Evolutionary conservation across 805 yeast genomes (phyloP).

Genomic region (Barnettozyma vustinii): DNA sequence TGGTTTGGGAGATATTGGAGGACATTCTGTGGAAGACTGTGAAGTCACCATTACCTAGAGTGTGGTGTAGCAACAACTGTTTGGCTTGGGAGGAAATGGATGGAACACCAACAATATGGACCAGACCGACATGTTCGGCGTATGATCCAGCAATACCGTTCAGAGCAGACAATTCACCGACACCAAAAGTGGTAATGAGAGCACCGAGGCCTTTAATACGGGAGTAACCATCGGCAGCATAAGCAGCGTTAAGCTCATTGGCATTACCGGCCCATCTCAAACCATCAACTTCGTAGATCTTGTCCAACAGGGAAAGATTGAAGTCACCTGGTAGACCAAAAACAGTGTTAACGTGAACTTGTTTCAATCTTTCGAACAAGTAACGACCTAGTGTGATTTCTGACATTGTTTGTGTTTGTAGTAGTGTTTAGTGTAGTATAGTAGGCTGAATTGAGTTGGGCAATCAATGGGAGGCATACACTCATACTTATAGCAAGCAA

Average conservation of each 20-base stretch:
- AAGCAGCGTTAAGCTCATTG: conserved; percentile 84
- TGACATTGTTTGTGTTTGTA: conserved; percentile 12
- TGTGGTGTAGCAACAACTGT: conserved; percentile 73
- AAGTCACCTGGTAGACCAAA: conserved; percentile 84
- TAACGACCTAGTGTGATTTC: conserved; percentile 68
- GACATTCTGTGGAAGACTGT: conserved; percentile 78
- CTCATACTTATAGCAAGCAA: background rate
- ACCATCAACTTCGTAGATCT: conserved; percentile 68
- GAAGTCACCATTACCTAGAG: conserved; percentile 80
- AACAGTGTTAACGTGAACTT: conserved; percentile 63
- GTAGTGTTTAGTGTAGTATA: background rate
- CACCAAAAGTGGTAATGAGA: conserved; percentile 82
- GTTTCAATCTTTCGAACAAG: conserved; percentile 72
- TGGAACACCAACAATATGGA: conserved; percentile 86
- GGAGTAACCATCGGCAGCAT: conserved; percentile 86
- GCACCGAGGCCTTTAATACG: conserved; percentile 73
- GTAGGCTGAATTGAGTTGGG: too few species aligned
- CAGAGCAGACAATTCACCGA: conserved; percentile 79
- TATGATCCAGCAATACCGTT: conserved; percentile 86
- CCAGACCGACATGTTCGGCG: conserved; percentile 83
- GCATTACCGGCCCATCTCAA: conserved; percentile 89
- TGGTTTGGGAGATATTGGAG: conserved; percentile 60
- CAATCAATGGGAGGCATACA: background rate
- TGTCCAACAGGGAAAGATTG: conserved; percentile 66
- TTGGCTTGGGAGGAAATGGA: conserved; percentile 67